phyloP scores from a whole-genome alignment of 768 basidiomycete species.

The Neoboletus subvelutipes region DNA sequence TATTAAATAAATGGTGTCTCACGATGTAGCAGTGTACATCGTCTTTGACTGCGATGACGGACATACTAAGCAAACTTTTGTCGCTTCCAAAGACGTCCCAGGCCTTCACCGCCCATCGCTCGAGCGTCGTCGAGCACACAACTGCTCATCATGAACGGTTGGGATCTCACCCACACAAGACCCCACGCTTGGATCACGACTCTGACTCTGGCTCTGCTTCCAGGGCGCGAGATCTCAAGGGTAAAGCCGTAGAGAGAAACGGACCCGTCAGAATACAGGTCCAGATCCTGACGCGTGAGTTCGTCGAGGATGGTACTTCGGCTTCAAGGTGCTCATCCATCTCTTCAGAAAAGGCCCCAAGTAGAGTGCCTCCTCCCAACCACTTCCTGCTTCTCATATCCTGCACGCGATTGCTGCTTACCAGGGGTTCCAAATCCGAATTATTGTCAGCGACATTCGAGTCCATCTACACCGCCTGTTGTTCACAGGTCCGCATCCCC shows the following conservation, averaged over 20 bases:
- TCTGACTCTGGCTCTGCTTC: constrained; percentile 67
- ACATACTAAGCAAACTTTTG: constrained; percentile 39
- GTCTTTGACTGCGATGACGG: too few species aligned
- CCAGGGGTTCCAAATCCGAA: constrained; percentile 32
- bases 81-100: constrained; percentile 51
- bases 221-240: constrained; percentile 43
- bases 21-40: background rate
- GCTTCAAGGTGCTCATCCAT: background rate
- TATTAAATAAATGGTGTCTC: background rate
- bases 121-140: constrained; percentile 36
- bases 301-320: background rate
- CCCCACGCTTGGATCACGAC: constrained; percentile 62
- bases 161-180: constrained; percentile 65
- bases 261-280: constrained; percentile 51
- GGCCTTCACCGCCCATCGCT: constrained; percentile 45
- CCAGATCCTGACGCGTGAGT: constrained; percentile 42
- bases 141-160: constrained; percentile 40
- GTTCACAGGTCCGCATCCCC: constrained; percentile 49
- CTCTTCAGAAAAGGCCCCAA: constrained; percentile 10
- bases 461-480: constrained; percentile 55
- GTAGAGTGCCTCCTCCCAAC: constrained; percentile 8
- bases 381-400: constrained; percentile 33
- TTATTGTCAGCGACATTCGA: constrained; percentile 52
- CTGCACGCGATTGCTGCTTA: constrained; percentile 44
- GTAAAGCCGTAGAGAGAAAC: constrained; percentile 23